Evolutionary conservation across 73 alveolate genomes (phyloP).

Genomic region (Durusdinium trenchii): DNA sequence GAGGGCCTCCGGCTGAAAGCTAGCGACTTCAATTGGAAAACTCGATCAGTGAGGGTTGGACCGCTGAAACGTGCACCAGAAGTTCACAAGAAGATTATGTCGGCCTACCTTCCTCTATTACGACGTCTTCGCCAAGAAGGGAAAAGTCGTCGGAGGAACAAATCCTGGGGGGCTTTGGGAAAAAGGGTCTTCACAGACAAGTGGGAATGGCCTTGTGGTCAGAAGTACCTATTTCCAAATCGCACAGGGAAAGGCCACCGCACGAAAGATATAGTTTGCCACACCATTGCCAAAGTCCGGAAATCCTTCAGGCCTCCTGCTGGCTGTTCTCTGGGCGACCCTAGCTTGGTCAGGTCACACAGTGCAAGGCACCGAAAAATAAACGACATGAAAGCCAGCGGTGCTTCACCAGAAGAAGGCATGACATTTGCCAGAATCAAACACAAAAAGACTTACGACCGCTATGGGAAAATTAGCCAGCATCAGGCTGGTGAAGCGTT

Average conservation of each 20-base stretch:
- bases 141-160: background rate
- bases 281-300: background rate
- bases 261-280: constrained; percentile 1
- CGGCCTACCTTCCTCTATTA: background rate
- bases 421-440: background rate
- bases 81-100: background rate
- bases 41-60: background rate
- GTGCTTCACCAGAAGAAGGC: background rate
- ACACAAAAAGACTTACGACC: background rate
- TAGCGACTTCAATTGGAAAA: background rate
- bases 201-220: constrained; percentile 9
- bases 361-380: constrained; percentile 1
- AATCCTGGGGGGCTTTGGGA: background rate
- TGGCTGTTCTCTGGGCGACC: background rate
- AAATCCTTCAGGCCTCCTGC: no score
- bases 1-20: background rate
- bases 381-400: background rate
- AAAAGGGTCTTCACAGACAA: background rate
- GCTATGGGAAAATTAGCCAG: background rate
- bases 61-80: background rate
- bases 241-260: background rate
- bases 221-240: constrained; percentile 20
- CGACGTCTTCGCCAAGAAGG: background rate
- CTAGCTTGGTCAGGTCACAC: background rate
- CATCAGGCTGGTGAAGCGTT: background rate